Evolutionary conservation across 176 grass and related monocot species (phyloP).

Genomic region (Echinochloa phyllopogon): DNA sequence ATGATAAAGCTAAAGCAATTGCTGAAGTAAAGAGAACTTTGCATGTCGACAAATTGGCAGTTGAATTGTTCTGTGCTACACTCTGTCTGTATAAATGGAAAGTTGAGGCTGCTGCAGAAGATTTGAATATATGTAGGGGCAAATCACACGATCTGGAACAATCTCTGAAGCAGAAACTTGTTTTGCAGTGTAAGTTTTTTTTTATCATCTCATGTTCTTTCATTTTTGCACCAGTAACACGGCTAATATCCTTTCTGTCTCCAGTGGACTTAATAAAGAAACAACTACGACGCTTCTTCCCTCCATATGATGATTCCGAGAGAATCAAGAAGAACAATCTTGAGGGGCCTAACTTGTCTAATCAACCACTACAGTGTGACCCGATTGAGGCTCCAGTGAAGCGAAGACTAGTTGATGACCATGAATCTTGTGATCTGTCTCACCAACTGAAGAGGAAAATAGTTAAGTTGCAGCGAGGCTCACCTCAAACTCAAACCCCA

Average conservation of each 20-base stretch:
- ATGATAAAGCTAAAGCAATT: constrained; percentile 55
- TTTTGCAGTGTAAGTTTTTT: constrained; percentile 49
- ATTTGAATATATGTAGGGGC: constrained; percentile 44
- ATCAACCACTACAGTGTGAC: constrained; percentile 26
- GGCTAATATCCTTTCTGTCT: constrained; percentile 20
- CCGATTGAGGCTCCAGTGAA: constrained; percentile 20
- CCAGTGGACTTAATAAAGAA: constrained; percentile 57
- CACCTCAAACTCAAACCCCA: constrained; percentile 30
- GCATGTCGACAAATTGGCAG: constrained; percentile 41
- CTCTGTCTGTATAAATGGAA: constrained; percentile 61
- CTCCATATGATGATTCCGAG: constrained; percentile 28
- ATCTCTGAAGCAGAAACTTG: constrained; percentile 52
- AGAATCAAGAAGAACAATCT: constrained; percentile 14
- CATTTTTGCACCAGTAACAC: constrained; percentile 18
- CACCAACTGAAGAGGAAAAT: constrained; percentile 16
- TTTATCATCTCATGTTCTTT: background rate
- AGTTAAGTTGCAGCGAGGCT: constrained; percentile 26
- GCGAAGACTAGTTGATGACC: constrained; percentile 25
- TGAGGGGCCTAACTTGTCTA: constrained; percentile 28
- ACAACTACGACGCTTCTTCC: constrained; percentile 50
- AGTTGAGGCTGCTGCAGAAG: constrained; percentile 37
- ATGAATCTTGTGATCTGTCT: constrained; percentile 37
- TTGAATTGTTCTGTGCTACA: constrained; percentile 52
- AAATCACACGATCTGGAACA: constrained; percentile 38
- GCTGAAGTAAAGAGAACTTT: constrained; percentile 46